phyloP scores from a whole-genome alignment of 75 land plant genomes.

The Cupressus sempervirens region DNA sequence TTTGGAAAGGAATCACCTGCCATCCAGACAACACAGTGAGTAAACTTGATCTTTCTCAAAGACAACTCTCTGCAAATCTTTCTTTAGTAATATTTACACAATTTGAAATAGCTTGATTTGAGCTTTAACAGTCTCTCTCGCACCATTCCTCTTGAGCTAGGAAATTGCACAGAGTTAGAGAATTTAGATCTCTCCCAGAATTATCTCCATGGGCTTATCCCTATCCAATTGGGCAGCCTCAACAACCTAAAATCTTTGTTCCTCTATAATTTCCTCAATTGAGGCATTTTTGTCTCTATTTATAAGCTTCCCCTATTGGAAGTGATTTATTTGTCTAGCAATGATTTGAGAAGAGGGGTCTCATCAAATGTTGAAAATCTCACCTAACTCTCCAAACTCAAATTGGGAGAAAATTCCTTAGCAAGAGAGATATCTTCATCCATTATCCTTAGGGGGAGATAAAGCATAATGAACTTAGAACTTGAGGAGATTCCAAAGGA shows the following conservation, averaged over 20 bases:
- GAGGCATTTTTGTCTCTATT: constrained; percentile 16
- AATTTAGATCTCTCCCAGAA: constrained; percentile 6
- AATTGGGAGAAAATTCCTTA: constrained; percentile 19
- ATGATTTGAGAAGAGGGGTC: constrained; percentile 22
- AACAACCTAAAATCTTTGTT: constrained; percentile 9
- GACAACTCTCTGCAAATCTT: constrained; percentile 11
- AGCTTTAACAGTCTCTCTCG: no score
- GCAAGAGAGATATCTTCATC: no score
- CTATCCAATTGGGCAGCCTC: background rate
- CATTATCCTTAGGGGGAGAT: no score
- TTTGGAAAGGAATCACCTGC: background rate
- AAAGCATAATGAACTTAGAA: no score
- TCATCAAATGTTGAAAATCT: constrained; percentile 17
- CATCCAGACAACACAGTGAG: background rate
- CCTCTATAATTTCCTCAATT: constrained; percentile 20
- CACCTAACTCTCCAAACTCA: constrained; percentile 2
- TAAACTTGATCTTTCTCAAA: constrained; percentile 17
- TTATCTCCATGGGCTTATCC: no score
- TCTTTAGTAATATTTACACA: constrained; percentile 18
- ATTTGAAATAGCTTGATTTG: constrained; percentile 15
- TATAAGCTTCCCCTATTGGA: no score
- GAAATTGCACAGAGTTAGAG: no score
- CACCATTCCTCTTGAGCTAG: no score
- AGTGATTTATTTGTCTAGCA: constrained; percentile 12
- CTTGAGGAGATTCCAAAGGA: no score